Evolutionary conservation across 192 early-diverging fungal species (phyloP), one percentile per base, ranked within the genome.

Genomic region (Backusella circina): DNA sequence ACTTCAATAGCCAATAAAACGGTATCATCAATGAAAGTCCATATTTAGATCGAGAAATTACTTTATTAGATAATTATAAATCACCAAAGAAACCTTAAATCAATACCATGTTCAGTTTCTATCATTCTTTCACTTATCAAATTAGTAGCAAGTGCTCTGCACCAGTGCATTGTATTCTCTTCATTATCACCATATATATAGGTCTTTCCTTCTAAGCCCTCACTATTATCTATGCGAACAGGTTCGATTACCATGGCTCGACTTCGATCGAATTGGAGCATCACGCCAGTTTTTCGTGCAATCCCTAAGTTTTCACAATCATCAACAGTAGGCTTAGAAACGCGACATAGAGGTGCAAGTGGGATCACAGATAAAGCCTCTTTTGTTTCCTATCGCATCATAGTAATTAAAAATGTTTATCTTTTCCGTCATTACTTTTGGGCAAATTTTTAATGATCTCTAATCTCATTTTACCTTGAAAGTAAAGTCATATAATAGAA

Each of bases 251-350:
- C 39, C n/a, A 47, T 28, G 69, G 69, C 39, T 47, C 13, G 35
- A 44, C 28, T 47, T n/a, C 39, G 69, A 44, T 70, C 69, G 7
- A 70, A 70, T 70, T 70, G 69, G 16, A 70, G 39, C 38, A 70
- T 39, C 5, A 70, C 39, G 8, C 39, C 69, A 1, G 41, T 47
- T 23, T 70, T 70, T 47, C 69, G 33, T 31, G 69, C 41, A 16
- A 70, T 70, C 18, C 69, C 69, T 3, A 70, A 18, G 28, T 70
- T 41, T 70, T 70, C 69, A 70, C 69, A 70, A 47, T 70, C 69
- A 38, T 70, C 69, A 16, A 70, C 39, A 1, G 69, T 44, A 23
- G 69, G 69, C 28, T 70, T 70, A 16, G 35, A 38, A 30, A 70
- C 69, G 10, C 37, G 23, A 41, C 39, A 38, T 16, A 70, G n/a